Evolutionary conservation across 2,329 filamentous ascomycete species (phyloP).

Genomic region (Neurospora sp.): DNA sequence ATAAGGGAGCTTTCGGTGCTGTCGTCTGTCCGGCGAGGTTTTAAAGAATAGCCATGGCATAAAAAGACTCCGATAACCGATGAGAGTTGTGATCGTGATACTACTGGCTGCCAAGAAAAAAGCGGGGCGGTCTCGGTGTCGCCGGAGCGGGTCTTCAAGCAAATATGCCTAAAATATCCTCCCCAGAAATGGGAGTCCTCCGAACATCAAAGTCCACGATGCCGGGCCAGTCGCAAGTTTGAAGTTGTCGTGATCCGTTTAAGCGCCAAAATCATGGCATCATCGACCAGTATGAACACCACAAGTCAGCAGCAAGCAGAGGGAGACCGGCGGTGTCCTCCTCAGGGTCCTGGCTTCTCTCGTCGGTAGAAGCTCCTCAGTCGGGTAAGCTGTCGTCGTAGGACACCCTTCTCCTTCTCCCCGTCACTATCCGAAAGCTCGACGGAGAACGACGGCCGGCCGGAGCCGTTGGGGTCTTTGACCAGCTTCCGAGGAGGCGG

Average conservation of each 20-base stretch:
- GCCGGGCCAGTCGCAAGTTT: background rate
- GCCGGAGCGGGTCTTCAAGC: background rate
- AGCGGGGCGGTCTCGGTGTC: background rate
- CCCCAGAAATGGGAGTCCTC: background rate
- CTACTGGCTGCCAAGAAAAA: background rate
- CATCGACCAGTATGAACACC: background rate
- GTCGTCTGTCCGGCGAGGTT: background rate
- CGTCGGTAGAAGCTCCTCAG: conserved; percentile 14
- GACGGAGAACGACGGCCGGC: conserved; percentile 12
- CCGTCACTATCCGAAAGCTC: conserved; percentile 15
- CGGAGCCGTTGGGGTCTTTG: conserved; percentile 15
- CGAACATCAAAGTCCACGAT: background rate
- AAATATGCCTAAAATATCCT: background rate
- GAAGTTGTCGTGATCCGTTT: background rate
- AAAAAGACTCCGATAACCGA: background rate
- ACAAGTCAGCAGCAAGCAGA: background rate
- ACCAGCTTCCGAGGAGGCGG: conserved; percentile 16
- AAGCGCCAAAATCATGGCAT: background rate
- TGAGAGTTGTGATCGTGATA: background rate
- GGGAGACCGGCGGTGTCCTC: background rate
- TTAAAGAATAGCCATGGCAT: background rate
- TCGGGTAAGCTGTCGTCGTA: conserved; percentile 13
- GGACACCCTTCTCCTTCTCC: conserved; percentile 15
- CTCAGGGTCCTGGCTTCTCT: conserved; percentile 7
- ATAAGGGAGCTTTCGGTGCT: background rate